Base-by-base conservation (phyloP, 192 early-diverging fungal genomes). In the Thamnidium elegans region DNA sequence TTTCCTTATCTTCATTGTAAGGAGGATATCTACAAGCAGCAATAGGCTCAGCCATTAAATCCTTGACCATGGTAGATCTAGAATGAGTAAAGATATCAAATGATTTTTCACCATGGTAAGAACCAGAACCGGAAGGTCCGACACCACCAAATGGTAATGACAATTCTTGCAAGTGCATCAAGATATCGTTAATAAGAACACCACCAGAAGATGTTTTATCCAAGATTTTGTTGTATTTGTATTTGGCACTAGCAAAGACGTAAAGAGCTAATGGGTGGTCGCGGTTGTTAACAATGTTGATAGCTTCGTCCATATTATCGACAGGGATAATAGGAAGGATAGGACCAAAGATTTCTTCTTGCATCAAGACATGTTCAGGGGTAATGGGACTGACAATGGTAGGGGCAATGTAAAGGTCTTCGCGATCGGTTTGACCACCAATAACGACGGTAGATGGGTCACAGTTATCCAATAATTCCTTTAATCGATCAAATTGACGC, bases 121-220 rank as follows among this genome's bases (percentile, higher is more conserved):
- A 63, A 36, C 94, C 94, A 56, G 87, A 78, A 8, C 94, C 94
- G 36, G 88, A 90, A 7, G 83, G 69, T 0, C 92, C 92, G 10
- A 90, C 80, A 58, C 92, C 94, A 42, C 91, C 91, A 72, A 93
- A 94, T 43, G 94, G 92, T 10, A 89, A 63, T 10, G 73, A 70
- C 15, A 55, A 42, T 66, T 83, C 81, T 23, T 68, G 52, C 34
- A 84, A 58, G 30, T 87, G 86, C 71, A 90, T 77, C 63, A 91
- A 72, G 1, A 81, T 79, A 69, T 94, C 92, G 74, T 96, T 96
- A 63, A 89, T 79, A 7, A 80, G 55, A 15, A 78, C 86, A 39
- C 74, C 77, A 36, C 94, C 94, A 17, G 91, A 88, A 43, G 73
- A 76, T 11, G 89, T 89, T 5, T 56, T 45, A 9, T 67, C 46